A percentile compares a stretch with the other conserved stretches of the same genome.
Conservation (phyloP, 768 basidiomycete species). For the Tricholoma bakamatsutake region DNA sequence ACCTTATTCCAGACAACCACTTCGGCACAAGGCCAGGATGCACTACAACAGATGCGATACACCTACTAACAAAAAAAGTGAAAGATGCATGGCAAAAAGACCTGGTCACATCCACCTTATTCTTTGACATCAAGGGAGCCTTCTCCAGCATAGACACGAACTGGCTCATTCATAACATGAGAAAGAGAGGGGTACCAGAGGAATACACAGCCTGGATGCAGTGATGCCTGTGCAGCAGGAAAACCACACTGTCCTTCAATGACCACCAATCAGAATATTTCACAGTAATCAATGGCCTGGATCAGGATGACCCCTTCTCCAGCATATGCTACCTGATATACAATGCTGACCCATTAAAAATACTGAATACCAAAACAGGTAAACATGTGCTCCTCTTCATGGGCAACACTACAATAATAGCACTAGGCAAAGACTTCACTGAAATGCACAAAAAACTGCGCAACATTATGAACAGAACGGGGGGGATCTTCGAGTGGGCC, state of each 20-base stretch:
- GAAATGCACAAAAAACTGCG: no score
- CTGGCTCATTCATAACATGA: background rate
- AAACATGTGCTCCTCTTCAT: conserved; percentile 6
- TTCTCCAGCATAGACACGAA: background rate
- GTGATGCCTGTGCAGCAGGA: background rate
- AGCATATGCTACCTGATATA: no score
- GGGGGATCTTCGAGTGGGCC: no score
- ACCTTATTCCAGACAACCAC: no score
- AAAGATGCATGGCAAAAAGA: background rate
- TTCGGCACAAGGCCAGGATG: no score
- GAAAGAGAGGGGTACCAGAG: no score
- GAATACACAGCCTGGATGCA: background rate
- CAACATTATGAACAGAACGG: no score
- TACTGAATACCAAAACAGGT: background rate
- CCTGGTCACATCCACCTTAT: conserved; percentile 18
- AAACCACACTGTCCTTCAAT: background rate
- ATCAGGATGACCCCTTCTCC: conserved; percentile 16
- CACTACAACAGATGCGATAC: no score
- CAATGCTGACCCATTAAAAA: no score
- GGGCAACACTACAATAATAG: conserved; percentile 1
- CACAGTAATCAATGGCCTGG: conserved; percentile 11
- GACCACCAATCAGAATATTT: background rate
- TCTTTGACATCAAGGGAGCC: conserved; percentile 7
- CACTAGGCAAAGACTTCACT: background rate
- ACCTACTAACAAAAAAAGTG: no score